These are phyloP conservation scores for Salix brachista DNA, from an alignment of 345 rosid species.

Conservation along the genomic window DNA sequence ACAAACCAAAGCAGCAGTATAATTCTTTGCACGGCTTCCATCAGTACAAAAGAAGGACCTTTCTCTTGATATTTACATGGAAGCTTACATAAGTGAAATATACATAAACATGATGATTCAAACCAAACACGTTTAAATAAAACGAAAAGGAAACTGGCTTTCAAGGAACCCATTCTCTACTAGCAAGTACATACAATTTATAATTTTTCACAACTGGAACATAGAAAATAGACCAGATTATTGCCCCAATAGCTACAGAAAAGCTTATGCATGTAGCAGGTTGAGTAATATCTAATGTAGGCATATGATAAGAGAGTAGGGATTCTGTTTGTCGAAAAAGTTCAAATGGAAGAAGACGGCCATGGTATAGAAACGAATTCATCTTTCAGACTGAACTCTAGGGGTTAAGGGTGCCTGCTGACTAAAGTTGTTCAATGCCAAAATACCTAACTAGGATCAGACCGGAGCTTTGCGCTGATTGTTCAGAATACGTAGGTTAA, in stretches of 20 bases:
- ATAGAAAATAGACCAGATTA: neutral
- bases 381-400: neutral
- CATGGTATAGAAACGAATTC: neutral
- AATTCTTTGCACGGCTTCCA: neutral
- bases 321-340: neutral
- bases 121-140: neutral
- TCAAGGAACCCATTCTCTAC: neutral
- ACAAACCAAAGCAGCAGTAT: neutral
- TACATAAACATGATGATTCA: neutral
- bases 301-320: neutral
- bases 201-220: neutral
- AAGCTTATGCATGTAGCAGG: neutral
- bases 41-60: neutral
- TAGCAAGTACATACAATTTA: neutral
- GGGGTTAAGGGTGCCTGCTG: neutral
- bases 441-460: neutral
- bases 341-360: neutral
- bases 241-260: neutral
- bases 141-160: neutral
- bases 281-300: neutral
- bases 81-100: neutral
- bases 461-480: neutral
- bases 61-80: neutral
- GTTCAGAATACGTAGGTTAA: neutral
- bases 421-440: neutral